Percentiles rank a stretch among this genome's conserved stretches.
Conservation (phyloP, 345 rosid species). For the Ceriops decandra region DNA sequence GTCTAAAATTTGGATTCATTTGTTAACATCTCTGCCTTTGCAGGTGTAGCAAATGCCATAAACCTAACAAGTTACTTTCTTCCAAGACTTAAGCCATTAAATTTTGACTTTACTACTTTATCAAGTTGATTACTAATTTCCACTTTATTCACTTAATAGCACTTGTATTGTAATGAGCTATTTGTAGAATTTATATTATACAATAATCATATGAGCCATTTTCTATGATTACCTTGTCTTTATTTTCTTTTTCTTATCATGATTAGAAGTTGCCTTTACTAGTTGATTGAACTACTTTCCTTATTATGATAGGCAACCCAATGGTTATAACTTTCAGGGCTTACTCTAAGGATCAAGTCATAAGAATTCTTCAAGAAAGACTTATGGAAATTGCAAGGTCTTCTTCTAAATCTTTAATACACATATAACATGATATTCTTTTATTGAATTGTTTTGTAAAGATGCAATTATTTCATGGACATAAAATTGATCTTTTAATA, state of each 20-base stretch:
- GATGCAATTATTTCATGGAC: too few species aligned
- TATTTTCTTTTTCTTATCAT: not conserved
- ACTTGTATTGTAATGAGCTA: too few species aligned
- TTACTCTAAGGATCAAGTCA: conserved; percentile 72
- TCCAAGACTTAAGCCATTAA: conserved; percentile 67
- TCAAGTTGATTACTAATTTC: not conserved
- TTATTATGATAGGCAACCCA: conserved; percentile 57
- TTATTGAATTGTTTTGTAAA: too few species aligned
- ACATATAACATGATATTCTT: not conserved
- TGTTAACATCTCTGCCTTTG: conserved; percentile 8
- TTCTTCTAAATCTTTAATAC: not conserved
- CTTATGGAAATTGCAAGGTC: conserved; percentile 48
- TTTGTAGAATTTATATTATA: too few species aligned
- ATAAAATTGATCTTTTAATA: too few species aligned
- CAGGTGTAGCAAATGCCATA: conserved; percentile 91
- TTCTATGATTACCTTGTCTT: not conserved
- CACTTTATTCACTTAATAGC: too few species aligned
- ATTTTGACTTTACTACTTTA: conserved; percentile 49
- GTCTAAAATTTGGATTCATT: not conserved
- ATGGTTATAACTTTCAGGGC: conserved; percentile 72
- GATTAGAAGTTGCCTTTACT: conserved; percentile 10
- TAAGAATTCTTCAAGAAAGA: conserved; percentile 72
- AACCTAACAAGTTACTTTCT: conserved; percentile 89
- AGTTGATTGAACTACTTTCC: conserved; percentile 3
- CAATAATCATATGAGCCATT: not conserved